These are phyloP conservation scores for Scheffersomyces stambukii DNA, from an alignment of 1,139 yeast species.

Conservation along the genomic window DNA sequence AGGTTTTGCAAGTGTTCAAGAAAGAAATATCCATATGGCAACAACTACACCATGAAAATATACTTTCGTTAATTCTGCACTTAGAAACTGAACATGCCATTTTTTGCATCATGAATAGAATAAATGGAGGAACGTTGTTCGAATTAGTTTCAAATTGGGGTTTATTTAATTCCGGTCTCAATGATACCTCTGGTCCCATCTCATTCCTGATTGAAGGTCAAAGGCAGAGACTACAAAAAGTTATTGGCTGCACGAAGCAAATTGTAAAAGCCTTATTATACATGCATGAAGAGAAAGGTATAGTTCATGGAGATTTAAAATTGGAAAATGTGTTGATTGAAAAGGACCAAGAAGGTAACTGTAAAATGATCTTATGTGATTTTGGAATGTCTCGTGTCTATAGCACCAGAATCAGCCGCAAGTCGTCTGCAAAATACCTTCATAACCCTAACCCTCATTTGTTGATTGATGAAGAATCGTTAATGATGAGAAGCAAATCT, in stretches of 20 bases:
- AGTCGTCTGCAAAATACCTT: conserved; percentile 15
- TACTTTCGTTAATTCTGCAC: conserved; percentile 59
- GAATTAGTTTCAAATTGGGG: conserved; percentile 75
- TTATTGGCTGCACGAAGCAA: conserved; percentile 31
- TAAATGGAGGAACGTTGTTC: conserved; percentile 79
- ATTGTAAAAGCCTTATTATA: conserved; percentile 61
- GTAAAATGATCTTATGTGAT: conserved; percentile 61
- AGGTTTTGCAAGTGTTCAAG: conserved; percentile 49
- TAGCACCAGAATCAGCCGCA: conserved; percentile 26
- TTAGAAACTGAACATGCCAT: conserved; percentile 60
- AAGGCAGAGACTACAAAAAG: conserved; percentile 17
- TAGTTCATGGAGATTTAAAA: conserved; percentile 88
- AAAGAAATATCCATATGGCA: conserved; percentile 78
- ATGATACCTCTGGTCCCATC: conserved; percentile 25
- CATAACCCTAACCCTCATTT: conserved; percentile 1
- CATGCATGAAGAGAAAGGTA: conserved; percentile 61
- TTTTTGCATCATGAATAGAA: conserved; percentile 68
- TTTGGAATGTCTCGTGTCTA: conserved; percentile 71
- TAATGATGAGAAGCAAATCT: conserved; percentile 46
- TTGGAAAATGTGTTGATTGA: conserved; percentile 78
- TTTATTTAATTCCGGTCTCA: conserved; percentile 24
- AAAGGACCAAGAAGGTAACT: conserved; percentile 16
- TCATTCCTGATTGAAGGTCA: conserved; percentile 28
- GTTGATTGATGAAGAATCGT: conserved; percentile 6
- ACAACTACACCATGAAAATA: conserved; percentile 43